phyloP scores from a whole-genome alignment of 768 basidiomycete species.

The Xerocomus spinulosus region DNA sequence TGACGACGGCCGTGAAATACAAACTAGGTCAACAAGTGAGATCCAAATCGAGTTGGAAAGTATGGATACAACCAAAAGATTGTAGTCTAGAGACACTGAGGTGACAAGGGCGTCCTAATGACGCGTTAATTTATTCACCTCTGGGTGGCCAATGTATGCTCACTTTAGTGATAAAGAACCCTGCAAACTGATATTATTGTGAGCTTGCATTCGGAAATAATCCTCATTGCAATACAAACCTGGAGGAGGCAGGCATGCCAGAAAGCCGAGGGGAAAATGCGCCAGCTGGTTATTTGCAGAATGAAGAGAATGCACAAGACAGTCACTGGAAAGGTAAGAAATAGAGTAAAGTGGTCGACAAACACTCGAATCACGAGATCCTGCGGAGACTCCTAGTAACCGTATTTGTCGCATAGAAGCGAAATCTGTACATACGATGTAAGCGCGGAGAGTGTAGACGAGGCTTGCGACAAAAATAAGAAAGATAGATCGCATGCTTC shows the following conservation, averaged over 20 bases:
- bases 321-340: constrained; percentile 22
- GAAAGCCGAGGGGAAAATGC: constrained; percentile 17
- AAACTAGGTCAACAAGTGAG: constrained; percentile 23
- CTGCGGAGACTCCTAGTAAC: constrained; percentile 10
- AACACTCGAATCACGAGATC: constrained; percentile 14
- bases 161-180: constrained; percentile 30
- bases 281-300: constrained; percentile 16
- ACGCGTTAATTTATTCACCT: neutral
- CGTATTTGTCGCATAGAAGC: neutral
- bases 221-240: constrained; percentile 22
- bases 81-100: neutral
- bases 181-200: constrained; percentile 26
- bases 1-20: neutral
- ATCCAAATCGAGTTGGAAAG: constrained; percentile 21
- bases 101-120: constrained; percentile 20
- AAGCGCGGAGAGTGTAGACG: constrained; percentile 12
- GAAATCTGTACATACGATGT: constrained; percentile 17
- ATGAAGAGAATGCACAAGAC: constrained; percentile 19
- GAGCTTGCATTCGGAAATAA: neutral
- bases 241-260: constrained; percentile 34
- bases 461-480: constrained; percentile 13
- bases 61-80: constrained; percentile 14
- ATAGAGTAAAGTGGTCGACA: constrained; percentile 19
- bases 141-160: neutral
- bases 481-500: constrained; percentile 12